Evolutionary conservation across 1,284 basidiomycete species (phyloP).

Genomic region (Sanghuangporus weigelae): DNA sequence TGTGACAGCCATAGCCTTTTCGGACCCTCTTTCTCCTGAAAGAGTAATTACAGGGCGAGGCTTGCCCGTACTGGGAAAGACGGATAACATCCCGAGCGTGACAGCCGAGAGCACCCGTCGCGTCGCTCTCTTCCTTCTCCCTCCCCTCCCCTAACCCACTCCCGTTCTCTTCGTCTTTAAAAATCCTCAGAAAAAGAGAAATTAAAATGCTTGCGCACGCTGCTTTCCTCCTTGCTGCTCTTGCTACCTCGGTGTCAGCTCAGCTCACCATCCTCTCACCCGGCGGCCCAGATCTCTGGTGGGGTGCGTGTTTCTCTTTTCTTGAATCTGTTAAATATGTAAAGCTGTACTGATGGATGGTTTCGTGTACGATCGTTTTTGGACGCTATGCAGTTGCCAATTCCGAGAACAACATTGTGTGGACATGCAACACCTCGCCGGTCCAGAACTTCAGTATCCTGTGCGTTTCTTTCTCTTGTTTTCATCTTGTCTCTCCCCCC

Average conservation of each 20-base stretch:
- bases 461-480: slow-evolving; percentile 26
- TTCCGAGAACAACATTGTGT: slow-evolving; percentile 35
- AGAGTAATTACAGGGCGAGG: no score
- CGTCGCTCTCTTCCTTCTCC: background rate
- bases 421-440: slow-evolving; percentile 35
- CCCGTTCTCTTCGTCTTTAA: background rate
- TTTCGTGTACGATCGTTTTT: background rate
- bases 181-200: background rate
- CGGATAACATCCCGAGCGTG: no score
- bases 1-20: no score
- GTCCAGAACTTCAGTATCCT: slow-evolving; percentile 35
- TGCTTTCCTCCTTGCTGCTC: slow-evolving; percentile 28
- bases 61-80: no score
- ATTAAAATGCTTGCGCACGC: slow-evolving; percentile 34
- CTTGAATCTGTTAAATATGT: background rate
- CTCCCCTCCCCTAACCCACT: background rate
- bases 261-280: slow-evolving; percentile 33
- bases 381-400: slow-evolving; percentile 25
- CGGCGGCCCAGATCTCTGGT: slow-evolving; percentile 38
- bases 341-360: background rate
- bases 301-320: slow-evolving; percentile 36
- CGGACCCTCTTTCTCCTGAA: no score
- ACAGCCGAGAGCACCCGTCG: no score
- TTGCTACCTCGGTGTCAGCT: slow-evolving; percentile 31
- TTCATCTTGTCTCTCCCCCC: background rate